Evolutionary conservation across 108 stramenopile species (phyloP).

Genomic region (Cyclostephanos tholiformis): DNA sequence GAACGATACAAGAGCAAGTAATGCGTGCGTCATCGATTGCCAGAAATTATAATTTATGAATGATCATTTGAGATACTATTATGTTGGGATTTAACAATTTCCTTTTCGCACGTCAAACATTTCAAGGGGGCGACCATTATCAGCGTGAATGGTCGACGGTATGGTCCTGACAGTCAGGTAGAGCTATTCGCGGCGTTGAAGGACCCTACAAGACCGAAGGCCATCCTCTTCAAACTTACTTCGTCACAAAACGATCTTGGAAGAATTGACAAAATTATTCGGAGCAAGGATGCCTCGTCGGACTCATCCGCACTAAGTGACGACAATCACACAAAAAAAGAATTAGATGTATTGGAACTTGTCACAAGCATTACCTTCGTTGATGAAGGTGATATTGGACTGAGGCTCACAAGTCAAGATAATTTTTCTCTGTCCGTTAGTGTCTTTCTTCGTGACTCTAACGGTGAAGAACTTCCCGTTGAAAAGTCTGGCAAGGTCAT

Average conservation of each 20-base stretch:
- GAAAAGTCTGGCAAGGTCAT: slow-evolving; percentile 51
- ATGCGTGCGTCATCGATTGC: neutral
- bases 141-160: slow-evolving; percentile 81
- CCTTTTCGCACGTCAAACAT: neutral
- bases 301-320: slow-evolving; percentile 2
- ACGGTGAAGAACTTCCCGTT: slow-evolving; percentile 60
- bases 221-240: slow-evolving; percentile 79
- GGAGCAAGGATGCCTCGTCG: slow-evolving; percentile 14
- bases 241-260: slow-evolving; percentile 63
- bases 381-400: slow-evolving; percentile 66
- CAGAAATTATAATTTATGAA: no score
- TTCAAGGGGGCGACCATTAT: slow-evolving; percentile 78
- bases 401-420: slow-evolving; percentile 74
- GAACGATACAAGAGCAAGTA: neutral
- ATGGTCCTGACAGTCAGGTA: slow-evolving; percentile 57
- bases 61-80: neutral
- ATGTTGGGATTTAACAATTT: neutral
- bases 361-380: slow-evolving; percentile 53
- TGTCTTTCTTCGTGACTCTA: slow-evolving; percentile 57
- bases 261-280: slow-evolving; percentile 62
- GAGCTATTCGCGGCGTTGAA: slow-evolving; percentile 79
- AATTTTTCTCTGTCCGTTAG: slow-evolving; percentile 62
- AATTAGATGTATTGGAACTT: slow-evolving; percentile 18
- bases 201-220: slow-evolving; percentile 86
- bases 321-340: neutral